phyloP scores from a whole-genome alignment of 805 yeast genomes.

The Ogataea populi-albae region DNA sequence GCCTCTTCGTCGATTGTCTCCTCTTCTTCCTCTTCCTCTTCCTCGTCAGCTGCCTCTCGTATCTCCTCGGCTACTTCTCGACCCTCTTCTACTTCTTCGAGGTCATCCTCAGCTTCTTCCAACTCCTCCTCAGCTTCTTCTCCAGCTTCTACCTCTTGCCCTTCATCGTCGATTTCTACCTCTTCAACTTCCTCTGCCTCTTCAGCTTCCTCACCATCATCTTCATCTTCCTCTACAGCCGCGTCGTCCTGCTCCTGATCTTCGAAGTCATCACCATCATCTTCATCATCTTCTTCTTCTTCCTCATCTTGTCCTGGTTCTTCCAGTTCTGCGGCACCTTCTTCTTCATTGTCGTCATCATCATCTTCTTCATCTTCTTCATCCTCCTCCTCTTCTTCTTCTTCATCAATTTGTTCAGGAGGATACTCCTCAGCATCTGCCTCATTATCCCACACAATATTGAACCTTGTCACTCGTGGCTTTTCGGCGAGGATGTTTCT shows the following conservation, averaged over 20 bases:
- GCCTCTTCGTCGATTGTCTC: slow-evolving; percentile 3
- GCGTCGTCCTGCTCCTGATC: slow-evolving; percentile 33
- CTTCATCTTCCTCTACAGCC: slow-evolving; percentile 41
- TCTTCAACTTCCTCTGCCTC: slow-evolving; percentile 43
- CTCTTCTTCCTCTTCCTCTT: slow-evolving; percentile 16
- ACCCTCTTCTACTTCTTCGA: slow-evolving; percentile 24
- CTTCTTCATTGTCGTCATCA: slow-evolving; percentile 52
- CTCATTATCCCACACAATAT: slow-evolving; percentile 90
- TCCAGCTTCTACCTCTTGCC: slow-evolving; percentile 23
- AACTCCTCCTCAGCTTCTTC: slow-evolving; percentile 21
- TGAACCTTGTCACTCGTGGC: slow-evolving; percentile 95
- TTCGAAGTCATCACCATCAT: slow-evolving; percentile 31
- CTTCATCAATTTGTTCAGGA: slow-evolving; percentile 61
- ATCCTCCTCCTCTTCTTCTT: slow-evolving; percentile 56
- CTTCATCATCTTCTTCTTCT: not conserved
- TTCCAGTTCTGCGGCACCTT: slow-evolving; percentile 35
- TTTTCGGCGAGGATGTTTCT: slow-evolving; percentile 94
- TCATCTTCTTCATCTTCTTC: slow-evolving; percentile 59
- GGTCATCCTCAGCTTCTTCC: slow-evolving; percentile 32
- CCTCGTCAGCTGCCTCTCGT: slow-evolving; percentile 25
- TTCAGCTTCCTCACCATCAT: slow-evolving; percentile 40
- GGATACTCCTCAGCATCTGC: slow-evolving; percentile 73
- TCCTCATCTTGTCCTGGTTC: not conserved
- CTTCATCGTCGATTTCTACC: slow-evolving; percentile 30
- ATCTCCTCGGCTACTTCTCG: slow-evolving; percentile 25